Base-by-base conservation (phyloP, 495 filamentous ascomycete species). In the Evernia prunastri region DNA sequence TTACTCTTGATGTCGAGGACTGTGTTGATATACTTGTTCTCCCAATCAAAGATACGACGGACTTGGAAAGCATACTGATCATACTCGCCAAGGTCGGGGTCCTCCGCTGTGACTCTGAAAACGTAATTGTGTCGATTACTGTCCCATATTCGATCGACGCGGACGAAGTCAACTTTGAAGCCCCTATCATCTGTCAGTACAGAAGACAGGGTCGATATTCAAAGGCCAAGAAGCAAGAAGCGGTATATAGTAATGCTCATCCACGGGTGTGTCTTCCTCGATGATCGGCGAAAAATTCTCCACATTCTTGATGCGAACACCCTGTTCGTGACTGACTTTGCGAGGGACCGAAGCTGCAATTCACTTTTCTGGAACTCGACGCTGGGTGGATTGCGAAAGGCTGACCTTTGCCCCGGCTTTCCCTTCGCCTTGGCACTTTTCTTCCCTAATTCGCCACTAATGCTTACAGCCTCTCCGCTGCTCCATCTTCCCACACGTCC, bases 1-100 rank as follows among this genome's bases (percentile, higher is more conserved):
- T 89, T 89, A 66, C 89, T 92, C 75, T 95, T 96, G 74, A 96
- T 89, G 69, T 96, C 90, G 42, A 96, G 84, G 29, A 87, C 78
- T 0, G 90, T 94, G 36, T 86, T 81, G 64, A 83, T 77, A 70
- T 91, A 92, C 70, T 92, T 92, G 67, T 91, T 89, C 69, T 96
- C 89, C 86, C 88, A 93, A 71, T 91, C 86, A 70, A 96, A 95
- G 58, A 85, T 87, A 61, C 91, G 85, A 47, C 91, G 85, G 15
- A 96, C 89, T 37, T 89, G 91, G 76, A 96, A 96, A 53, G 92
- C 81, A 71, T 88, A 94, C 64, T 92, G 84, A 67, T 92, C 87
- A 72, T 90, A 95, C 67, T 94, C 87, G 45, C 90, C 83, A 35
- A 85, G 86, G 59, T 83, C 82, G 3, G 80, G 77, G 61, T 89